Percentiles rank a stretch among this genome's conserved stretches.
Conservation (phyloP, 345 rosid species). For the Excoecaria agallocha region DNA sequence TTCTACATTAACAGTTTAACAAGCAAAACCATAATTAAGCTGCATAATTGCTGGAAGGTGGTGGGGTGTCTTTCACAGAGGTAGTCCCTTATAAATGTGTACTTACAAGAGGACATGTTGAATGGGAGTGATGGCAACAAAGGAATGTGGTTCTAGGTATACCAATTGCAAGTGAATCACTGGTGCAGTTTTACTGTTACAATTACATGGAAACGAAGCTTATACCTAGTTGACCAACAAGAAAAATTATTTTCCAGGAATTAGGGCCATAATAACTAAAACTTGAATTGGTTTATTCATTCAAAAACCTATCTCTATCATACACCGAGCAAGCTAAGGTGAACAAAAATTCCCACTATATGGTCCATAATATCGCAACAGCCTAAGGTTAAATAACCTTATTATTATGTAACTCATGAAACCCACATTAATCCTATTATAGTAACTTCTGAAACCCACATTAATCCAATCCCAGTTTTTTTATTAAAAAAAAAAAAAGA, state of each 20-base stretch:
- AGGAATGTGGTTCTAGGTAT: not conserved
- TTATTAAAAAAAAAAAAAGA: no score
- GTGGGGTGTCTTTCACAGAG: not conserved
- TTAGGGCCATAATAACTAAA: not conserved
- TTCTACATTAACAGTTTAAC: not conserved
- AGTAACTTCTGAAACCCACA: not conserved
- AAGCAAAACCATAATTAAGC: not conserved
- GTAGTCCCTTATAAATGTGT: not conserved
- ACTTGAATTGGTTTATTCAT: not conserved
- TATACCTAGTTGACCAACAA: not conserved
- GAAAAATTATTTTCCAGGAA: not conserved
- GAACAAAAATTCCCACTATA: no score
- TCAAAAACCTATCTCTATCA: not conserved
- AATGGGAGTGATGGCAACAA: not conserved
- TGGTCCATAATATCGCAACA: not conserved
- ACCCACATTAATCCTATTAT: not conserved
- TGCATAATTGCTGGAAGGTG: not conserved
- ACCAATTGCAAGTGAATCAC: not conserved
- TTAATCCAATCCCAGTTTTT: not conserved
- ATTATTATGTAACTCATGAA: no score
- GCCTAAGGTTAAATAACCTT: not conserved
- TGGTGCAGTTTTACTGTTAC: not conserved
- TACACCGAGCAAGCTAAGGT: no score
- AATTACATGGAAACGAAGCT: not conserved
- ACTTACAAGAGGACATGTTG: not conserved